These are phyloP conservation scores for Mycena indigotica DNA, from an alignment of 768 basidiomycete species.

Conservation along the genomic window DNA sequence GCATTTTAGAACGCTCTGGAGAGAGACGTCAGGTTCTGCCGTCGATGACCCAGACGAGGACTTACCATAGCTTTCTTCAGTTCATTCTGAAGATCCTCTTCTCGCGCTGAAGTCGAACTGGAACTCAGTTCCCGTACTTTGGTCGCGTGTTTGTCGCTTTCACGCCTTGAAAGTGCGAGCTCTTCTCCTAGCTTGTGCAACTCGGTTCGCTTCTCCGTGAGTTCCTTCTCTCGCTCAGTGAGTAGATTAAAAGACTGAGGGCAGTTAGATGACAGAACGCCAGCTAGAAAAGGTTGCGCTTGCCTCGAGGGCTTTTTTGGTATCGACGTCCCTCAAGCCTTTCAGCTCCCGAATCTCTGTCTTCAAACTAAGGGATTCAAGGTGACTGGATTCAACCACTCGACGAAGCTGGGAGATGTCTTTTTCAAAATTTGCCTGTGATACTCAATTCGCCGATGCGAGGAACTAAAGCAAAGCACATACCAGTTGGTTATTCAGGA, in stretches of 20 bases:
- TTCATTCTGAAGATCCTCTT: slow-evolving; percentile 42
- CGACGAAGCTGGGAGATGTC: slow-evolving; percentile 10
- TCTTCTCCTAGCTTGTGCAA: slow-evolving; percentile 51
- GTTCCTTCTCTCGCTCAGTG: slow-evolving; percentile 37
- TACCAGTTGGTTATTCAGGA: slow-evolving; percentile 61
- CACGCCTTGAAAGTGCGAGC: slow-evolving; percentile 48
- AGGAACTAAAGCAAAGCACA: slow-evolving; percentile 23
- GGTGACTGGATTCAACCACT: slow-evolving; percentile 7
- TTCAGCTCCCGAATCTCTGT: slow-evolving; percentile 43
- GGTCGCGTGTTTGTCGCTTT: slow-evolving; percentile 49
- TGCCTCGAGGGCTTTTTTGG: slow-evolving; percentile 43
- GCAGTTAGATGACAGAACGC: not conserved
- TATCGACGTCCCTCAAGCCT: slow-evolving; percentile 40
- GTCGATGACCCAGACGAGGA: not conserved
- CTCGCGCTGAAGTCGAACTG: slow-evolving; percentile 32
- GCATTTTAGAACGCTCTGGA: slow-evolving; percentile 81
- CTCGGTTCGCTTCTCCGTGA: slow-evolving; percentile 38
- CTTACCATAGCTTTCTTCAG: slow-evolving; percentile 63
- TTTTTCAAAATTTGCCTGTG: slow-evolving; percentile 29
- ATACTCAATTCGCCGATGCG: not conserved
- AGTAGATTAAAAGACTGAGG: slow-evolving; percentile 32
- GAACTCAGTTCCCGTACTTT: slow-evolving; percentile 47
- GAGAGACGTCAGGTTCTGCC: not conserved
- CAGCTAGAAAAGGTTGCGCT: slow-evolving; percentile 13
- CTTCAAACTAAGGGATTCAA: slow-evolving; percentile 36